phyloP scores from a whole-genome alignment of 78 protist genomes.

The Dictyostelium intermedium region DNA sequence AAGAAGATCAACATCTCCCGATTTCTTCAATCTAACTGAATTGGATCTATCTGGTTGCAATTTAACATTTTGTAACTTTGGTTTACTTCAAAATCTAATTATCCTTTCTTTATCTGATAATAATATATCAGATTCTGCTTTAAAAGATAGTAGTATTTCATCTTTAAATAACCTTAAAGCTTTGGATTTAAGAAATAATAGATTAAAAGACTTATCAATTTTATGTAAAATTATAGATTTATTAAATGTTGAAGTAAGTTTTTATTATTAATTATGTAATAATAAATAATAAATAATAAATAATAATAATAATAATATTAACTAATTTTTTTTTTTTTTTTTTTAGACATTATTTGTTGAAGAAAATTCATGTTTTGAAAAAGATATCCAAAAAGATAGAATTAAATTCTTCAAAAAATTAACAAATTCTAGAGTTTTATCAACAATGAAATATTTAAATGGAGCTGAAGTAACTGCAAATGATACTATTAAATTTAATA shows the following conservation, averaged over 20 bases:
- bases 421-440: slow-evolving; percentile 30
- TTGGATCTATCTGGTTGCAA: slow-evolving; percentile 20
- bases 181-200: slow-evolving; percentile 68
- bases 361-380: slow-evolving; percentile 59
- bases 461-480: neutral
- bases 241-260: slow-evolving; percentile 2
- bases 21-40: neutral
- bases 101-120: slow-evolving; percentile 48
- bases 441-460: slow-evolving; percentile 46
- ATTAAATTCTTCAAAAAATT: slow-evolving; percentile 59
- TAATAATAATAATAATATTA: neutral
- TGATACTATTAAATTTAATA: slow-evolving; percentile 21
- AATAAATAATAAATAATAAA: neutral
- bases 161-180: slow-evolving; percentile 21
- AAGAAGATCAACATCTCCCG: neutral
- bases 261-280: neutral
- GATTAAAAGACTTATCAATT: slow-evolving; percentile 30
- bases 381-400: slow-evolving; percentile 47
- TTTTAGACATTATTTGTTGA: slow-evolving; percentile 47
- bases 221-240: slow-evolving; percentile 32
- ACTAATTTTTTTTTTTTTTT: neutral
- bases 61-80: neutral
- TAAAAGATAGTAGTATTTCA: slow-evolving; percentile 33
- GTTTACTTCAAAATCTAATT: neutral
- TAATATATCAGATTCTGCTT: slow-evolving; percentile 11